Percentiles rank a stretch among this genome's conserved stretches.
phyloP scores from a whole-genome alignment of 108 stramenopile genomes.

The Skeletonema costatum region DNA sequence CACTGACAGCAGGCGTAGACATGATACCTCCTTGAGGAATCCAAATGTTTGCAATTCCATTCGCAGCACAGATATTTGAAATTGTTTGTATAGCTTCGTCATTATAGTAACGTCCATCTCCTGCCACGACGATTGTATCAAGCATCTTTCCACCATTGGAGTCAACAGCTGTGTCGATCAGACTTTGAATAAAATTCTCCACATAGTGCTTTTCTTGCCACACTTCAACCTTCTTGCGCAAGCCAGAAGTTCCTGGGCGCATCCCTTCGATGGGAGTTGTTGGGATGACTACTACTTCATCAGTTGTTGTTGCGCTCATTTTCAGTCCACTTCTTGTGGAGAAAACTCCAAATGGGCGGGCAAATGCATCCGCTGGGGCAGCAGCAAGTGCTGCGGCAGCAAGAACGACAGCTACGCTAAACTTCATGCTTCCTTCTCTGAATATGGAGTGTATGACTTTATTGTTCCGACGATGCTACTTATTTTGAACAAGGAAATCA shows the following conservation, averaged over 20 bases:
- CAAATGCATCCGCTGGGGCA: background rate
- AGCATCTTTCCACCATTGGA: conserved; percentile 80
- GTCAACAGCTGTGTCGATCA: conserved; percentile 83
- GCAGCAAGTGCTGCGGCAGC: background rate
- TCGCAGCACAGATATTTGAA: conserved; percentile 85
- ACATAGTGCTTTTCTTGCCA: conserved; percentile 90
- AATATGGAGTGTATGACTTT: background rate
- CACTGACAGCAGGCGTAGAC: conserved; percentile 93
- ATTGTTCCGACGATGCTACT: background rate
- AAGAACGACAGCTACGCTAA: background rate
- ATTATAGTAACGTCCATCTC: conserved; percentile 95
- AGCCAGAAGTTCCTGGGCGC: conserved; percentile 95
- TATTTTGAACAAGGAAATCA: background rate
- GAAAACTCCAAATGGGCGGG: background rate
- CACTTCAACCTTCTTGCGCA: conserved; percentile 94
- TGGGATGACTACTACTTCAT: conserved; percentile 19
- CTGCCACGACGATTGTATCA: conserved; percentile 86
- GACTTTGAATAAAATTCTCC: conserved; percentile 97
- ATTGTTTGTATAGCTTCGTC: conserved; percentile 94
- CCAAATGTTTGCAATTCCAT: conserved; percentile 89
- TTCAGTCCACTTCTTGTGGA: background rate
- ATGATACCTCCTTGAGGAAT: conserved; percentile 93
- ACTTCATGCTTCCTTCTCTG: background rate
- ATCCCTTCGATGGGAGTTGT: conserved; percentile 84
- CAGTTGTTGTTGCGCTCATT: conserved; percentile 3